These are phyloP conservation scores for Veloboletus limbatus DNA, from an alignment of 1,284 basidiomycete species.

Conservation along the genomic window DNA sequence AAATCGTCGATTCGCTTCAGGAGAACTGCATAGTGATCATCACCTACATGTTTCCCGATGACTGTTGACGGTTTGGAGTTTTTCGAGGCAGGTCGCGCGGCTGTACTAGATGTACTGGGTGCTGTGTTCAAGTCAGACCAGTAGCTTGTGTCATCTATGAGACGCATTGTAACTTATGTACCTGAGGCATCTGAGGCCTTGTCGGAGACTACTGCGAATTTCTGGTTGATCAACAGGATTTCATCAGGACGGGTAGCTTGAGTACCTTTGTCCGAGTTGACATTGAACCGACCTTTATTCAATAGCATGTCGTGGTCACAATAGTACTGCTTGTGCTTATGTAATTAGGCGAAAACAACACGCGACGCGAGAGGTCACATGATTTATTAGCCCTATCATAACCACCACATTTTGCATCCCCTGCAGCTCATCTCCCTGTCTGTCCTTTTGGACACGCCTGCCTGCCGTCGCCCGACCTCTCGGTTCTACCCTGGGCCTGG, in stretches of 20 bases:
- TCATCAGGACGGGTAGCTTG: background rate
- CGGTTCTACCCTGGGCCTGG: no score
- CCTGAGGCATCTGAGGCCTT: slow-evolving; percentile 42
- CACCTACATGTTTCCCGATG: slow-evolving; percentile 12
- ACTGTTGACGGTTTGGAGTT: slow-evolving; percentile 10
- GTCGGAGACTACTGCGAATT: slow-evolving; percentile 31
- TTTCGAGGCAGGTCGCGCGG: slow-evolving; percentile 8
- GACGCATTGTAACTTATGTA: slow-evolving; percentile 39
- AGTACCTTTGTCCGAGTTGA: slow-evolving; percentile 38
- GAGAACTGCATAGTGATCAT: slow-evolving; percentile 51
- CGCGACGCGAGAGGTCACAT: slow-evolving; percentile 22
- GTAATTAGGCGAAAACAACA: slow-evolving; percentile 23
- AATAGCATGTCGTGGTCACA: slow-evolving; percentile 34
- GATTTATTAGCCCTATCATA: no score
- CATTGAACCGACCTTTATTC: slow-evolving; percentile 43
- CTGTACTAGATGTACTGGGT: slow-evolving; percentile 33
- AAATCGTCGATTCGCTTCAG: slow-evolving; percentile 67
- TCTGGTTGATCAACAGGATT: background rate
- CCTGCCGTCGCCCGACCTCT: no score
- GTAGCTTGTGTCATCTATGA: background rate
- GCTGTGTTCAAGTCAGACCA: slow-evolving; percentile 31
- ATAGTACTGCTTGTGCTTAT: no score
- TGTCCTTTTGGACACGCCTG: no score
- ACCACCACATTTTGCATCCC: no score
- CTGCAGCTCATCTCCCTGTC: no score